phyloP scores from a whole-genome alignment of 2,329 filamentous ascomycete species.

The Fonsecaea erecta region DNA sequence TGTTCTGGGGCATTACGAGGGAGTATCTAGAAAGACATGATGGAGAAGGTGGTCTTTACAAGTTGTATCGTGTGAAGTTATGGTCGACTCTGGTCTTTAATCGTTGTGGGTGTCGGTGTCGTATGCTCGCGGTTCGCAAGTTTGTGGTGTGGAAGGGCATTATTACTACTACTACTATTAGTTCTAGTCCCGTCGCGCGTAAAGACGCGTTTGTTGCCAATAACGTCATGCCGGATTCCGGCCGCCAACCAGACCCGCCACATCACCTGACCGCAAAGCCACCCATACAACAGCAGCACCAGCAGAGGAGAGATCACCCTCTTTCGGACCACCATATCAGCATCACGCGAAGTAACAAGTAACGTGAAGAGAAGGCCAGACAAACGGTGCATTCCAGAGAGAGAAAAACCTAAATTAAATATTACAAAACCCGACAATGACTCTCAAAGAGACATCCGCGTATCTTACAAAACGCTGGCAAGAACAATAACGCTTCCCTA shows the following conservation, averaged over 20 bases:
- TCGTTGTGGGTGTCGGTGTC: not conserved
- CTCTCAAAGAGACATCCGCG: not conserved
- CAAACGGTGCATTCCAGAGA: not conserved
- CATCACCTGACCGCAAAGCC: too few relatives aligned
- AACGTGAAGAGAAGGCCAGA: not conserved
- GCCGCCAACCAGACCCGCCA: not conserved
- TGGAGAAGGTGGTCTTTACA: not conserved
- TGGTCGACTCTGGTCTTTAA: not conserved
- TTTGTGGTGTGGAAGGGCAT: not conserved
- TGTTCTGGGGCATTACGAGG: constrained; percentile 21
- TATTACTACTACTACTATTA: too few relatives aligned
- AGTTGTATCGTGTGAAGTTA: not conserved
- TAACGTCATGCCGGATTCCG: constrained; percentile 7
- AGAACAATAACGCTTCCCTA: not conserved
- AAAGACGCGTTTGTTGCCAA: constrained; percentile 15
- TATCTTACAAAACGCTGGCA: not conserved
- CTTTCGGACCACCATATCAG: not conserved
- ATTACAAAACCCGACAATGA: not conserved
- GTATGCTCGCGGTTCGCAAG: not conserved
- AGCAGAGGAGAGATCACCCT: not conserved
- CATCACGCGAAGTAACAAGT: not conserved
- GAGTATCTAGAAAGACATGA: not conserved
- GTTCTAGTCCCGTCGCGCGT: not conserved
- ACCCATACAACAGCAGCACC: not conserved
- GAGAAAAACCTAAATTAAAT: too few relatives aligned